Percentiles rank a stretch among this genome's conserved stretches.
These are phyloP conservation scores for Rossbeevera mucosa DNA, from an alignment of 768 basidiomycete species.

Conservation along the genomic window DNA sequence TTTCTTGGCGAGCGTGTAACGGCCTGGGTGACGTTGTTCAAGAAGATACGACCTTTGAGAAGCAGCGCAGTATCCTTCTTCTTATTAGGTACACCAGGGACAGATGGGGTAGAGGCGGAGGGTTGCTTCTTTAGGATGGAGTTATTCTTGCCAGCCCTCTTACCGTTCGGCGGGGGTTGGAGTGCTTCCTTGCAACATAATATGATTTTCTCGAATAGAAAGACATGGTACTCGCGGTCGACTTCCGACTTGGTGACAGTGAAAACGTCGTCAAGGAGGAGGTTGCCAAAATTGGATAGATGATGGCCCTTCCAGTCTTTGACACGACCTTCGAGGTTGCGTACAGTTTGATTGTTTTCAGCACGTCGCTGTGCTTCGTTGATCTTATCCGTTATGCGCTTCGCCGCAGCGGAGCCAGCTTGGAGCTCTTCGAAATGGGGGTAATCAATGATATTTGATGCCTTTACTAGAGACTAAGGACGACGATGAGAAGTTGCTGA, in stretches of 20 bases:
- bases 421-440: slow-evolving; percentile 76
- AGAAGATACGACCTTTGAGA: slow-evolving; percentile 93
- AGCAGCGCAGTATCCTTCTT: slow-evolving; percentile 79
- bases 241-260: slow-evolving; percentile 94
- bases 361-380: slow-evolving; percentile 92
- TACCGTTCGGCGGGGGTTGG: slow-evolving; percentile 51
- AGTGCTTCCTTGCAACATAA: slow-evolving; percentile 94
- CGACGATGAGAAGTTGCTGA: slow-evolving; percentile 6
- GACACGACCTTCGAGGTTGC: slow-evolving; percentile 78
- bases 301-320: slow-evolving; percentile 99
- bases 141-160: slow-evolving; percentile 77
- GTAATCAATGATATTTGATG: slow-evolving; percentile 57
- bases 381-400: slow-evolving; percentile 91
- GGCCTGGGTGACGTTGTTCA: slow-evolving; percentile 91
- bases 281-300: slow-evolving; percentile 87
- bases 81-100: slow-evolving; percentile 51
- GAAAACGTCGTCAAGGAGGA: slow-evolving; percentile 93
- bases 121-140: slow-evolving; percentile 85
- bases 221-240: slow-evolving; percentile 97
- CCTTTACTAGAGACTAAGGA: slow-evolving; percentile 68
- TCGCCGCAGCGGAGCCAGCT: slow-evolving; percentile 78
- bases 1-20: slow-evolving; percentile 54
- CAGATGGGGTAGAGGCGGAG: slow-evolving; percentile 43
- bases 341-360: slow-evolving; percentile 88
- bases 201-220: slow-evolving; percentile 98